These are phyloP conservation scores for Cydonia oblonga DNA, from an alignment of 331 rosid genomes.

Conservation along the genomic window DNA sequence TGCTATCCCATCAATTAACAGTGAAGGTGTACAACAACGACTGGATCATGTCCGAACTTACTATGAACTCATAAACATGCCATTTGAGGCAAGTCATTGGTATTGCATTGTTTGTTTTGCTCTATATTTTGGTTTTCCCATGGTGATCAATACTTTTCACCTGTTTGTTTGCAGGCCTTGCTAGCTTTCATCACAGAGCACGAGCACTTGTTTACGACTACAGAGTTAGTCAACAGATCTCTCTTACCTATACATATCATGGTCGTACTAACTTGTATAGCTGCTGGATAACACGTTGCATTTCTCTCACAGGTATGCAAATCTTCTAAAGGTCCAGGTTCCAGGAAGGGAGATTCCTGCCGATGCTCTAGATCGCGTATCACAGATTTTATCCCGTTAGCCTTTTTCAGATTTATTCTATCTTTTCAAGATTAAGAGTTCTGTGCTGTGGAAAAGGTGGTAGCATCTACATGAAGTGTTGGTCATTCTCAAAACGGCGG, in stretches of 20 bases:
- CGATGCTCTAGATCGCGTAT: constrained; percentile 61
- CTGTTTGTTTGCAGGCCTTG: constrained; percentile 57
- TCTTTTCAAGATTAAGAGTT: background rate
- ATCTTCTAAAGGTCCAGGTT: constrained; percentile 81
- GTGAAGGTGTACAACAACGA: constrained; percentile 79
- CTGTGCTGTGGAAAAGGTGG: background rate
- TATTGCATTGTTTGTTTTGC: background rate
- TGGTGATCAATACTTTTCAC: constrained; percentile 14
- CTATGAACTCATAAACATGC: constrained; percentile 94
- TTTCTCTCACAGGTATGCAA: constrained; percentile 53
- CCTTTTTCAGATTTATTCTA: background rate
- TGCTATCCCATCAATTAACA: constrained; percentile 81
- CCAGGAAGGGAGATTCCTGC: constrained; percentile 88
- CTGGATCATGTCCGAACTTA: constrained; percentile 92
- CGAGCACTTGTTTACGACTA: constrained; percentile 50
- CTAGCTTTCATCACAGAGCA: constrained; percentile 93
- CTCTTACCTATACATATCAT: constrained; percentile 7
- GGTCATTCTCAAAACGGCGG: background rate
- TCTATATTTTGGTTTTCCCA: constrained; percentile 1
- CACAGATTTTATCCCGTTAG: constrained; percentile 57
- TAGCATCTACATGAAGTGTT: background rate
- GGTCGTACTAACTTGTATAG: background rate
- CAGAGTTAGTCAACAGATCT: constrained; percentile 56
- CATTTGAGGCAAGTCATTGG: constrained; percentile 71
- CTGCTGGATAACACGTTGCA: constrained; percentile 9